Percentiles rank a stretch among this genome's conserved stretches.
These are phyloP conservation scores for Chlamydomonas sp. DNA, from an alignment of 139 green algal genomes.

Conservation along the genomic window DNA sequence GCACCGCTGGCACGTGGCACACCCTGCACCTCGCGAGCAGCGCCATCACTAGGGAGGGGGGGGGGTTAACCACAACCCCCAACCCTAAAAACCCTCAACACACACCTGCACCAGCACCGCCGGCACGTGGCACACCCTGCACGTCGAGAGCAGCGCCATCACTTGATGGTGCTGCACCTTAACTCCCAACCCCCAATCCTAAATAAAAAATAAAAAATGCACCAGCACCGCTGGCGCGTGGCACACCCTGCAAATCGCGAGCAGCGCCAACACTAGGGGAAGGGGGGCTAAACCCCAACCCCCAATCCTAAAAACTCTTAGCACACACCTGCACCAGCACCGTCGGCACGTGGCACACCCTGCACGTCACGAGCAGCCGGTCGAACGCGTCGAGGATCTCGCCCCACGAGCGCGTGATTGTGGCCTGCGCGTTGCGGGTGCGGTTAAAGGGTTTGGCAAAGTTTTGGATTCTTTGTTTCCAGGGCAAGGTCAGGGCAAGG, in stretches of 20 bases:
- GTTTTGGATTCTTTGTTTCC: not conserved
- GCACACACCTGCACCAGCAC: constrained; percentile 71
- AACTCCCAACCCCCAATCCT: not conserved
- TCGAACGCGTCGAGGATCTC: constrained; percentile 83
- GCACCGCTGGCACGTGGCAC: not conserved
- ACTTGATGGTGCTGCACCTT: not conserved
- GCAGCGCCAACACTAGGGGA: not conserved
- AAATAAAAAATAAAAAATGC: not conserved
- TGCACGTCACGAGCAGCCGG: constrained; percentile 71
- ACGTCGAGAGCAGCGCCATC: constrained; percentile 57
- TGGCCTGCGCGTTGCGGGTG: constrained; percentile 9
- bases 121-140: constrained; percentile 81
- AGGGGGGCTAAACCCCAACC: not conserved
- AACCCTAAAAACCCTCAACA: not conserved
- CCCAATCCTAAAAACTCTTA: not conserved
- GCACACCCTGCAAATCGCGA: not conserved
- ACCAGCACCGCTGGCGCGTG: not conserved
- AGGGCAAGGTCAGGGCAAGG: not conserved
- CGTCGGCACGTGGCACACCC: constrained; percentile 75
- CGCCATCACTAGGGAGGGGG: not conserved
- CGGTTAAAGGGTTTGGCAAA: not conserved
- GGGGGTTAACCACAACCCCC: not conserved
- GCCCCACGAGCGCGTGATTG: constrained; percentile 63
- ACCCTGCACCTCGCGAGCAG: not conserved
- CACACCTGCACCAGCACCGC: constrained; percentile 75